phyloP scores from a whole-genome alignment of 129 eudicot genomes.

The Logfia minima region DNA sequence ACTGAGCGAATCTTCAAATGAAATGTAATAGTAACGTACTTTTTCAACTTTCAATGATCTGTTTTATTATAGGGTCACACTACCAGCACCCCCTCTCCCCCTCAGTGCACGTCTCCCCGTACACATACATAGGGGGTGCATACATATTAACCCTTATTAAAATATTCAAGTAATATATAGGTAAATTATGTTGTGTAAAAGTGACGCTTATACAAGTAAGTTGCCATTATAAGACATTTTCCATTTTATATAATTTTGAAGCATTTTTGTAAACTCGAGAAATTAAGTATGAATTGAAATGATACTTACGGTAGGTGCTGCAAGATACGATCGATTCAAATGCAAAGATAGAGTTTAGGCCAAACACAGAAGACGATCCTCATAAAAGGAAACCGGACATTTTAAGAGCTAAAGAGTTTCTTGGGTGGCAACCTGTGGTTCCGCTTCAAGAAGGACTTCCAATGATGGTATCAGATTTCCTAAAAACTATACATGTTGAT shows the following conservation, averaged over 20 bases:
- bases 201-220: no score
- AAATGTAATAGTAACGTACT: no score
- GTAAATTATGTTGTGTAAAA: no score
- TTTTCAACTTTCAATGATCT: no score
- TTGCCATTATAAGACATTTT: no score
- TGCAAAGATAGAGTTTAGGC: constrained; percentile 73
- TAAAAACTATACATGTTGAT: neutral
- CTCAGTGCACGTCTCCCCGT: no score
- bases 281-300: neutral
- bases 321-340: constrained; percentile 75
- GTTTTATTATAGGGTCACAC: no score
- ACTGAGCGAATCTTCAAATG: neutral
- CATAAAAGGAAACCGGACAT: constrained; percentile 93
- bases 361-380: constrained; percentile 86
- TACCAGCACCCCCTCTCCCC: no score
- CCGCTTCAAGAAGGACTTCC: constrained; percentile 81
- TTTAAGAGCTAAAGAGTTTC: constrained; percentile 66
- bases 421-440: constrained; percentile 79
- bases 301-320: constrained; percentile 53
- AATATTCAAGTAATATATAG: no score
- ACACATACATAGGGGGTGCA: no score
- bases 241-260: no score
- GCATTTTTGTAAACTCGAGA: neutral
- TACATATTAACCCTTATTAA: no score
- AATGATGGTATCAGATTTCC: constrained; percentile 72